Percentiles rank a stretch among this genome's conserved stretches.
phyloP scores from a whole-genome alignment of 495 filamentous ascomycete species.

The Hypoxylon crocopeplum region DNA sequence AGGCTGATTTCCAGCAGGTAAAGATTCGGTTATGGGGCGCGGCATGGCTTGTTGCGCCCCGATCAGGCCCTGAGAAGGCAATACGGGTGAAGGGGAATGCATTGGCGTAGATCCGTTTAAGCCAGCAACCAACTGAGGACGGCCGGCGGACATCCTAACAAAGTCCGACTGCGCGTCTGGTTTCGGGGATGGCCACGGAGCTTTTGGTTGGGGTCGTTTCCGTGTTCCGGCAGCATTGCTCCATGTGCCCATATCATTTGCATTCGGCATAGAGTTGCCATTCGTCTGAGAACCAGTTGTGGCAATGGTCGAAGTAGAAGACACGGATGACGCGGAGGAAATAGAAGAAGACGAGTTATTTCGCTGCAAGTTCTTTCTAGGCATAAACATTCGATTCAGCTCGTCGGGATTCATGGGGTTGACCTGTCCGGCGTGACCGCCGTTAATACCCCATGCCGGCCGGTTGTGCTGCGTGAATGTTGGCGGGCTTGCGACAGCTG shows the following conservation, averaged over 20 bases:
- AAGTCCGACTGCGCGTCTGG: constrained; percentile 53
- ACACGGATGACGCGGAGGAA: constrained; percentile 69
- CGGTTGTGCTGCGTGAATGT: constrained; percentile 76
- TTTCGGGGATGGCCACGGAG: constrained; percentile 70
- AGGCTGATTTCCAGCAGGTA: constrained; percentile 67
- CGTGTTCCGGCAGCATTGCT: constrained; percentile 58
- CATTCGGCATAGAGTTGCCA: constrained; percentile 50
- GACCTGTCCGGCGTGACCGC: constrained; percentile 69
- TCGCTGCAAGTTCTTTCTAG: constrained; percentile 83
- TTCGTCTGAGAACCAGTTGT: constrained; percentile 47
- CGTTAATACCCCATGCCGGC: constrained; percentile 74
- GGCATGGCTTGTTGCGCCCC: constrained; percentile 48
- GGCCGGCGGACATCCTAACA: constrained; percentile 48
- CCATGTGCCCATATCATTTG: constrained; percentile 55
- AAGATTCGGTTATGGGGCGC: constrained; percentile 60
- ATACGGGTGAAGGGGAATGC: constrained; percentile 74
- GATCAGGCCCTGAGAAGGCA: constrained; percentile 59
- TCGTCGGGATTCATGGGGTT: constrained; percentile 87
- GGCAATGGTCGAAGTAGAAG: constrained; percentile 65
- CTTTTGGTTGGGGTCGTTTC: constrained; percentile 69
- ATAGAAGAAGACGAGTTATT: constrained; percentile 88
- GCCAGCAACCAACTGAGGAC: constrained; percentile 58
- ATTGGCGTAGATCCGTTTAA: constrained; percentile 71
- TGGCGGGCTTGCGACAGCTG: constrained; percentile 93
- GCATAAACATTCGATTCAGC: constrained; percentile 84